Evolutionary conservation across 768 basidiomycete species (phyloP).

Genomic region (Suillus discolor): DNA sequence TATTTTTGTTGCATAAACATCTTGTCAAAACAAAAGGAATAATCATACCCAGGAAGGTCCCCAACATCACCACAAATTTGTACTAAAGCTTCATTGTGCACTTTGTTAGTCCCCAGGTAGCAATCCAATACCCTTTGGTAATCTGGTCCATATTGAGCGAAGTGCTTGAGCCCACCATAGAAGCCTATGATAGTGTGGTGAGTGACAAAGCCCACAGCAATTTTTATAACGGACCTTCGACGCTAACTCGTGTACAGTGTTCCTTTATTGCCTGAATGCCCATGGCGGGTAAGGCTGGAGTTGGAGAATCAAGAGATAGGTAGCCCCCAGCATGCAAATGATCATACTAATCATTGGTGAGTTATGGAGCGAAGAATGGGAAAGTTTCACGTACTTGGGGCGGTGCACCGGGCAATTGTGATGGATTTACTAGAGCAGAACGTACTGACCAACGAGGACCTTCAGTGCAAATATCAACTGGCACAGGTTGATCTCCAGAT

Average conservation of each 20-base stretch:
- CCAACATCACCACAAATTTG: background rate
- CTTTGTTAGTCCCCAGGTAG: background rate
- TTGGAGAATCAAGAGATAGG: slow-evolving; percentile 1
- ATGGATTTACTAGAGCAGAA: background rate
- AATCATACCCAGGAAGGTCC: slow-evolving; percentile 5
- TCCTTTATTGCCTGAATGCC: slow-evolving; percentile 1
- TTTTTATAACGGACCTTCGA: background rate
- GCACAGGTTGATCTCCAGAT: slow-evolving; percentile 5
- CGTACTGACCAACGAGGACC: background rate
- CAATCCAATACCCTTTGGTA: slow-evolving; percentile 29
- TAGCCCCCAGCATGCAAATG: slow-evolving; percentile 10
- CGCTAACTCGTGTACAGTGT: background rate
- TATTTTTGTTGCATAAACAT: background rate
- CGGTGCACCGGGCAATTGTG: background rate
- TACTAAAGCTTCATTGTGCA: background rate
- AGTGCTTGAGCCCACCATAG: slow-evolving; percentile 30
- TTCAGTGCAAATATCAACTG: background rate
- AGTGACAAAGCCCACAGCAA: background rate
- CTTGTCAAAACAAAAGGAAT: background rate
- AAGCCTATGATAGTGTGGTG: slow-evolving; percentile 18
- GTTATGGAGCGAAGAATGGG: background rate
- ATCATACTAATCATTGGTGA: background rate
- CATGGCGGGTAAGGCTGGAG: background rate
- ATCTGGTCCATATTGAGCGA: slow-evolving; percentile 35
- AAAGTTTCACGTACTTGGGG: background rate